A percentile compares a stretch with the other conserved stretches of the same genome.
These are phyloP conservation scores for Tetrapisispora fleetii DNA, from an alignment of 805 yeast genomes.

Conservation along the genomic window DNA sequence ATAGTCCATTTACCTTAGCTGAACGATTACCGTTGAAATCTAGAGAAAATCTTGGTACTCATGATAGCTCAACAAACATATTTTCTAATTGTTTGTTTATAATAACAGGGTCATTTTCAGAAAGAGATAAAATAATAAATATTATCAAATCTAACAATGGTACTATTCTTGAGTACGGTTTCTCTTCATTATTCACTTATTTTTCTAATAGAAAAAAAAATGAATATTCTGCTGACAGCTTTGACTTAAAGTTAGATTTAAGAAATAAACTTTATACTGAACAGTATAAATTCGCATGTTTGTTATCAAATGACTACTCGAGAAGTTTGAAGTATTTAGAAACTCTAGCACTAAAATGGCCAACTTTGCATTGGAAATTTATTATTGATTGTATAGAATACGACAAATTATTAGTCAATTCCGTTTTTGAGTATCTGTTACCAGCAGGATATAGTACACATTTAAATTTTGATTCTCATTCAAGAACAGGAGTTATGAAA, in stretches of 20 bases:
- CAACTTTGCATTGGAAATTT: conserved; percentile 53
- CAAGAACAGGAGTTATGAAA: conserved; percentile 27
- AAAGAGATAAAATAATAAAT: conserved; percentile 27
- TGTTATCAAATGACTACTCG: conserved; percentile 46
- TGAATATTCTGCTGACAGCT: not conserved
- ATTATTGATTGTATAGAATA: conserved; percentile 39
- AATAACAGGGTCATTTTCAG: conserved; percentile 27
- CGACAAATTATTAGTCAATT: conserved; percentile 5
- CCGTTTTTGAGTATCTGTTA: conserved; percentile 47
- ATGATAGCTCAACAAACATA: conserved; percentile 2
- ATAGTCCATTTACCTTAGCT: not conserved
- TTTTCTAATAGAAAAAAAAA: conserved; percentile 1
- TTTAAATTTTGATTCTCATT: conserved; percentile 17
- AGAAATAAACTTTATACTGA: conserved; percentile 7
- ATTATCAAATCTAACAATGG: conserved; percentile 39
- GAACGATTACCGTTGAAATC: too few species aligned
- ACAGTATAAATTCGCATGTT: conserved; percentile 47
- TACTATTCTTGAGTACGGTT: conserved; percentile 28
- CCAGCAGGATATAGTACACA: conserved; percentile 62
- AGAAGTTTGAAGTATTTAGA: conserved; percentile 72
- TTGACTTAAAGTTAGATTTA: conserved; percentile 8
- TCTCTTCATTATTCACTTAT: conserved; percentile 21
- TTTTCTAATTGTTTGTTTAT: conserved; percentile 33
- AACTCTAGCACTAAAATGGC: conserved; percentile 78
- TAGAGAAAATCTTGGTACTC: not conserved